Evolutionary conservation across 352 stramenopile genomes (phyloP).

Genomic region (Phytopythium cucurbitacearum): DNA sequence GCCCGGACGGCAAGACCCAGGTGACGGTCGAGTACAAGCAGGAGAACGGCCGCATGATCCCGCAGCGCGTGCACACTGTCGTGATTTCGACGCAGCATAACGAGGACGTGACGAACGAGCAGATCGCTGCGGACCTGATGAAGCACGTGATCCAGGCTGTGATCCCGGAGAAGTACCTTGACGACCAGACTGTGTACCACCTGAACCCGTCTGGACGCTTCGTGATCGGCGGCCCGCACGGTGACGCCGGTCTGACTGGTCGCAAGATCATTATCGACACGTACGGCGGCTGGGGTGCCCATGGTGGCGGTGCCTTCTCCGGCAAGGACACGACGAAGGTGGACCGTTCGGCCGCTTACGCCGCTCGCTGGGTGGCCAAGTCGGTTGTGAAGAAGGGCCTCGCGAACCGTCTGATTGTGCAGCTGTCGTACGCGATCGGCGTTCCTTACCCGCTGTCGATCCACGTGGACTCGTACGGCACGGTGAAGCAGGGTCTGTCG

Average conservation of each 20-base stretch:
- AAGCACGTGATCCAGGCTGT: conserved; percentile 99
- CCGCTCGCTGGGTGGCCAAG: conserved; percentile 98
- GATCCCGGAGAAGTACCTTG: conserved; percentile 98
- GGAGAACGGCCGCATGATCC: conserved; percentile 93
- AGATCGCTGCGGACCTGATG: conserved; percentile 97
- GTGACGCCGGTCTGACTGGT: conserved; percentile 97
- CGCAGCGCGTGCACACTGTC: conserved; percentile 97
- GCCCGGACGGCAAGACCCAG: conserved; percentile 99
- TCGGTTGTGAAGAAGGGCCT: conserved; percentile 95
- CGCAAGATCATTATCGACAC: conserved; percentile 99
- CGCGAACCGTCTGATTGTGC: conserved; percentile 93
- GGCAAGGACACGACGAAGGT: conserved; percentile 99
- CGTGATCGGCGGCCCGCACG: conserved; percentile 98
- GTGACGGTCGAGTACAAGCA: conserved; percentile 98
- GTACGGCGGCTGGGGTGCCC: conserved; percentile 98
- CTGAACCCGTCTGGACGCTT: conserved; percentile 99
- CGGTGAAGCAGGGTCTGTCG: conserved; percentile 92
- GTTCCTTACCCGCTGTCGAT: conserved; percentile 96
- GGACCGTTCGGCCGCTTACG: conserved; percentile 97
- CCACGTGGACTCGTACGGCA: conserved; percentile 98
- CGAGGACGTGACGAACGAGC: conserved; percentile 98
- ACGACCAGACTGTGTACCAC: conserved; percentile 99
- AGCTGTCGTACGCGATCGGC: conserved; percentile 99
- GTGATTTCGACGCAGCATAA: conserved; percentile 99
- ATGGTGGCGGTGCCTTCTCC: conserved; percentile 98